Percentiles rank a stretch among this genome's conserved stretches.
Conservation (phyloP, 2,329 filamentous ascomycete genomes). For the Bipolaris gigantea region DNA sequence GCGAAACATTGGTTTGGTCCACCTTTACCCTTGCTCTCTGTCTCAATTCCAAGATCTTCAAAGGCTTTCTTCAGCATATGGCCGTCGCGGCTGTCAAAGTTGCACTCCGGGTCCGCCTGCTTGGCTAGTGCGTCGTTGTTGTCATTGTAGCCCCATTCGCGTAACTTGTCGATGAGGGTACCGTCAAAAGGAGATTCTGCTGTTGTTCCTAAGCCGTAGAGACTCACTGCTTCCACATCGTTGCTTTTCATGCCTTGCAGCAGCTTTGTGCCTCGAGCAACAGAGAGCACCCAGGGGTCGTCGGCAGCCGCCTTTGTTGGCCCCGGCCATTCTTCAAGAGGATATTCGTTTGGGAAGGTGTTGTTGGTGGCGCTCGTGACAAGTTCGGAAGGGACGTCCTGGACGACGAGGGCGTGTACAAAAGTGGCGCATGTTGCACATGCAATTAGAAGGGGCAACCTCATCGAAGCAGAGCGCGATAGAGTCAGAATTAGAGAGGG, state of each 20-base stretch:
- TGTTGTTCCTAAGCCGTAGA: slow-evolving; percentile 7
- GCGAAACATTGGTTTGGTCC: slow-evolving; percentile 20
- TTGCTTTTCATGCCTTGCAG: slow-evolving; percentile 16
- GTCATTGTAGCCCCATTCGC: slow-evolving; percentile 19
- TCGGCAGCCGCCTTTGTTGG: not conserved
- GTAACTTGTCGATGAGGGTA: slow-evolving; percentile 6
- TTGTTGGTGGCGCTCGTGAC: not conserved
- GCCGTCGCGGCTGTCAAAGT: slow-evolving; percentile 6
- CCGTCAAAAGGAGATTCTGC: slow-evolving; percentile 13
- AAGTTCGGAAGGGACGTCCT: not conserved
- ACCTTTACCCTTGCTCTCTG: slow-evolving; percentile 8
- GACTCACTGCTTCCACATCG: slow-evolving; percentile 10
- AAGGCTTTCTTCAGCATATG: slow-evolving; percentile 12
- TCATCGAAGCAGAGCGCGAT: not conserved
- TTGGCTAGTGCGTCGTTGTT: slow-evolving; percentile 5
- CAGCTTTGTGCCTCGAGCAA: slow-evolving; percentile 14
- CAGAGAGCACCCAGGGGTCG: slow-evolving; percentile 5
- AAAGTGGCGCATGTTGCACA: not conserved
- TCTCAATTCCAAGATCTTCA: slow-evolving; percentile 8
- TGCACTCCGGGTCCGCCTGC: slow-evolving; percentile 8
- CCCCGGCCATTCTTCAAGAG: not conserved
- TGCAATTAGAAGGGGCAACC: not conserved
- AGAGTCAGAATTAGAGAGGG: not conserved
- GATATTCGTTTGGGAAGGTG: not conserved
- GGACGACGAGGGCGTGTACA: not conserved